A percentile compares a stretch with the other conserved stretches of the same genome.
Evolutionary conservation across 2,329 filamentous ascomycete species (phyloP).

Genomic region (Xylariomycetidae sp.): DNA sequence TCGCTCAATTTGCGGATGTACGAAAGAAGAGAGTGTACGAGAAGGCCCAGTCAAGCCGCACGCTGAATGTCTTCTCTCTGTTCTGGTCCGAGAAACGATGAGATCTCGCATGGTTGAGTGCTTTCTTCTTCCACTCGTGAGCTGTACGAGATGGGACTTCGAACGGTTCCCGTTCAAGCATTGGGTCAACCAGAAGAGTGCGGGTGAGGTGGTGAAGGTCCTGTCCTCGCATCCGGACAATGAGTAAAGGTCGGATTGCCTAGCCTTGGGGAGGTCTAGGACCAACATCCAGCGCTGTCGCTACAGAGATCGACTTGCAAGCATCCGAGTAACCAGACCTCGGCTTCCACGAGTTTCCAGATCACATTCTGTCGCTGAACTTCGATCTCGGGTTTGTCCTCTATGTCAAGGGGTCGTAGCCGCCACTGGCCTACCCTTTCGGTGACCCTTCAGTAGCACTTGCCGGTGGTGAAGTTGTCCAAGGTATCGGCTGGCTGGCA

Average conservation of each 20-base stretch:
- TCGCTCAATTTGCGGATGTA: too few relatives aligned
- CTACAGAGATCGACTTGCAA: background rate
- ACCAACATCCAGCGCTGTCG: background rate
- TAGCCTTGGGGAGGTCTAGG: background rate
- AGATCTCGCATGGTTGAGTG: too few relatives aligned
- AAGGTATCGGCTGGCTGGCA: too few relatives aligned
- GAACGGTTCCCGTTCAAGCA: background rate
- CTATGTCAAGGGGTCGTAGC: background rate
- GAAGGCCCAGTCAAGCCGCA: too few relatives aligned
- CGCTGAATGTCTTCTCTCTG: too few relatives aligned
- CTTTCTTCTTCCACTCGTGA: too few relatives aligned
- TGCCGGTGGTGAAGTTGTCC: too few relatives aligned
- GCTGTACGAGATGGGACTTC: background rate
- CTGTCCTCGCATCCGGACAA: background rate
- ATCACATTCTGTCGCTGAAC: background rate
- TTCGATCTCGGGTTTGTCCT: background rate
- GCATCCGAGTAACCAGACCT: background rate
- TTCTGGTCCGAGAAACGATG: too few relatives aligned
- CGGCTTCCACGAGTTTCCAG: background rate
- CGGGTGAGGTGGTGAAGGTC: background rate
- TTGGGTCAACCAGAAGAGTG: background rate
- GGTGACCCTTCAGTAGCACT: too few relatives aligned
- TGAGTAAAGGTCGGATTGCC: background rate
- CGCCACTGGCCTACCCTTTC: background rate
- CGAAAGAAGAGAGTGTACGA: too few relatives aligned